A percentile compares a stretch with the other conserved stretches of the same genome.
Evolutionary conservation across 2,329 filamentous ascomycete genomes (phyloP).

Genomic region (Cryphonectria carpinicola): DNA sequence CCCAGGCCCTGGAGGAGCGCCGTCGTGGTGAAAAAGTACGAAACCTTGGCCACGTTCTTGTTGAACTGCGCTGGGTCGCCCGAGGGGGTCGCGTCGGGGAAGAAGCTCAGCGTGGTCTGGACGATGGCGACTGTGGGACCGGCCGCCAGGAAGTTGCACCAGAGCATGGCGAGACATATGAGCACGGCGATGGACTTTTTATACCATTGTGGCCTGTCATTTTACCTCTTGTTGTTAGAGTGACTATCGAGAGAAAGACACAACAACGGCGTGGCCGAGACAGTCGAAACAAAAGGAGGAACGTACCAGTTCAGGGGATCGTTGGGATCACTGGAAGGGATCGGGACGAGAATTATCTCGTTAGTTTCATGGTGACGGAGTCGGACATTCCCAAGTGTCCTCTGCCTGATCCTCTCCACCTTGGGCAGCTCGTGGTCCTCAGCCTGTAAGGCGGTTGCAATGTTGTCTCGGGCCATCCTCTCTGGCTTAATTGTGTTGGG

Average conservation of each 20-base stretch:
- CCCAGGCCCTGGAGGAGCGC: constrained; percentile 53
- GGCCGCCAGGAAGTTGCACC: constrained; percentile 62
- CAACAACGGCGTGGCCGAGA: neutral
- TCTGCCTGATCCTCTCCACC: constrained; percentile 29
- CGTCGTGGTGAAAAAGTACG: constrained; percentile 58
- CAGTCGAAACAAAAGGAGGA: constrained; percentile 1
- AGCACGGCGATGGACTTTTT: constrained; percentile 55
- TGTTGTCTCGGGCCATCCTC: constrained; percentile 29
- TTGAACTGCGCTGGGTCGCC: constrained; percentile 34
- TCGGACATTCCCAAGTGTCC: constrained; percentile 47
- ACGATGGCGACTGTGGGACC: constrained; percentile 57
- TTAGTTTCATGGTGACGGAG: constrained; percentile 48
- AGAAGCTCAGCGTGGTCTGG: constrained; percentile 51
- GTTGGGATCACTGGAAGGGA: constrained; percentile 53
- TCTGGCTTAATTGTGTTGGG: neutral
- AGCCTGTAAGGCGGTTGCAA: constrained; percentile 29
- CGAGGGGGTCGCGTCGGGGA: constrained; percentile 40
- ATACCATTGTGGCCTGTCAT: constrained; percentile 47
- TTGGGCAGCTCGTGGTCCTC: constrained; percentile 27
- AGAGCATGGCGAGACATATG: constrained; percentile 56
- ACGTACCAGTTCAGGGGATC: constrained; percentile 57
- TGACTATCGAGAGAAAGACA: neutral
- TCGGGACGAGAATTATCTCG: constrained; percentile 55
- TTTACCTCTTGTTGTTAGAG: constrained; percentile 11
- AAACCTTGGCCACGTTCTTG: constrained; percentile 45